These are phyloP conservation scores for Tetrapisispora namnaoensis DNA, from an alignment of 805 yeast genomes.

Conservation along the genomic window DNA sequence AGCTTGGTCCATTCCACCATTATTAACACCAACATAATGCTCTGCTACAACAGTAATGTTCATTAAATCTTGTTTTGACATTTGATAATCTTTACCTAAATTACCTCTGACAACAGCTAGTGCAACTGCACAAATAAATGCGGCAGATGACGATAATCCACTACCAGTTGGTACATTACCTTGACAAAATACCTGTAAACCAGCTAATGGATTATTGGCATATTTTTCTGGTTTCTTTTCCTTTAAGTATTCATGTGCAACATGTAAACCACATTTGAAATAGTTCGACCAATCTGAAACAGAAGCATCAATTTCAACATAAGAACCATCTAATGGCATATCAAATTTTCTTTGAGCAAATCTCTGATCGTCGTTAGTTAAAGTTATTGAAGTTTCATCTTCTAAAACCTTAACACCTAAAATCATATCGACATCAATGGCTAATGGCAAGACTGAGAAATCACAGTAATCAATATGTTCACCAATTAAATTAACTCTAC, in stretches of 20 bases:
- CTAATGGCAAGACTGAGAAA: constrained; percentile 63
- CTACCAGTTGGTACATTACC: constrained; percentile 68
- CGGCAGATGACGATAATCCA: constrained; percentile 64
- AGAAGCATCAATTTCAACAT: constrained; percentile 39
- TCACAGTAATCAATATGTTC: constrained; percentile 65
- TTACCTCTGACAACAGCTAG: constrained; percentile 47
- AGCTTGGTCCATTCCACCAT: constrained; percentile 77
- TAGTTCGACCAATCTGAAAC: constrained; percentile 54
- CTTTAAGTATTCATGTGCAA: constrained; percentile 42
- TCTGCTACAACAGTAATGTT: constrained; percentile 55
- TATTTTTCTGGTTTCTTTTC: constrained; percentile 24
- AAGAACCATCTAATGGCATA: constrained; percentile 33
- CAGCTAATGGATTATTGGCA: constrained; percentile 29
- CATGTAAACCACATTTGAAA: constrained; percentile 54
- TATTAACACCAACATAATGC: constrained; percentile 62
- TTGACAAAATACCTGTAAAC: constrained; percentile 44
- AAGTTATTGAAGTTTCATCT: constrained; percentile 20
- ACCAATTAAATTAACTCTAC: constrained; percentile 65
- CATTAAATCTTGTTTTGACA: constrained; percentile 45
- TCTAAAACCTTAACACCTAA: constrained; percentile 36
- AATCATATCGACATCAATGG: constrained; percentile 55
- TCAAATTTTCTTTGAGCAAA: constrained; percentile 32
- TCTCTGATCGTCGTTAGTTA: constrained; percentile 29
- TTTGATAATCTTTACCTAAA: constrained; percentile 28
- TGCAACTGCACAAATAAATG: constrained; percentile 58